Evolutionary conservation across 2,329 filamentous ascomycete genomes (phyloP).

Genomic region (Byssothecium circinans): DNA sequence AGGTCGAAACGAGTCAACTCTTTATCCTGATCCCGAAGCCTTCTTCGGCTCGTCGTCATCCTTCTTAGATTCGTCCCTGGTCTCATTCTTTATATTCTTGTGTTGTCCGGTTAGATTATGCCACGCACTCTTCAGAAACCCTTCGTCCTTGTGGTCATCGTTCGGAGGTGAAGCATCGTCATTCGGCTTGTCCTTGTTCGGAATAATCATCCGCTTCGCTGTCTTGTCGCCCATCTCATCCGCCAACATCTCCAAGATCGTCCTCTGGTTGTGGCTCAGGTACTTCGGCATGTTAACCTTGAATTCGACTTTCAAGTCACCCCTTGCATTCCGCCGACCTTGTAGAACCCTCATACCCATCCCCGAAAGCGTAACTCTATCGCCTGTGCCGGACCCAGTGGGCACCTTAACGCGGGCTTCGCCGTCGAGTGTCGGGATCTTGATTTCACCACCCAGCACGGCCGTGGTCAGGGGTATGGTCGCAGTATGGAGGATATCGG

Average conservation of each 20-base stretch:
- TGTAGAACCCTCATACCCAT: conserved; percentile 91
- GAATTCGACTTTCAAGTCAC: conserved; percentile 92
- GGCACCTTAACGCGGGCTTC: conserved; percentile 87
- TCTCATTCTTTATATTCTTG: conserved; percentile 22
- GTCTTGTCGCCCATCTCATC: conserved; percentile 94
- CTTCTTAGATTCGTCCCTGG: conserved; percentile 40
- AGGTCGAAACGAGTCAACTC: too few species aligned
- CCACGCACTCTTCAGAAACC: conserved; percentile 92
- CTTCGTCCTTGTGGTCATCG: conserved; percentile 70
- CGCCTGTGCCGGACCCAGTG: conserved; percentile 89
- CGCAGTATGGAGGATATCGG: conserved; percentile 91
- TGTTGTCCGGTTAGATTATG: conserved; percentile 83
- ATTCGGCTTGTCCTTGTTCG: conserved; percentile 53
- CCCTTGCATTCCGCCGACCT: conserved; percentile 65
- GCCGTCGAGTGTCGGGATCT: conserved; percentile 85
- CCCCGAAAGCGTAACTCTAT: conserved; percentile 83
- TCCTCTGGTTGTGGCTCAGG: conserved; percentile 85
- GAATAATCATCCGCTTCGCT: conserved; percentile 89
- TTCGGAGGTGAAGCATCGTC: conserved; percentile 17
- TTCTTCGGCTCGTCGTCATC: conserved; percentile 28
- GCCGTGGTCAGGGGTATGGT: conserved; percentile 91
- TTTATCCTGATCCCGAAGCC: conserved; percentile 37
- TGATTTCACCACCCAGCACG: conserved; percentile 85
- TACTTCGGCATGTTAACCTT: conserved; percentile 95
- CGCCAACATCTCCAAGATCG: conserved; percentile 90